phyloP scores from a whole-genome alignment of 257 asterid species.

The Cordia subcordata region DNA sequence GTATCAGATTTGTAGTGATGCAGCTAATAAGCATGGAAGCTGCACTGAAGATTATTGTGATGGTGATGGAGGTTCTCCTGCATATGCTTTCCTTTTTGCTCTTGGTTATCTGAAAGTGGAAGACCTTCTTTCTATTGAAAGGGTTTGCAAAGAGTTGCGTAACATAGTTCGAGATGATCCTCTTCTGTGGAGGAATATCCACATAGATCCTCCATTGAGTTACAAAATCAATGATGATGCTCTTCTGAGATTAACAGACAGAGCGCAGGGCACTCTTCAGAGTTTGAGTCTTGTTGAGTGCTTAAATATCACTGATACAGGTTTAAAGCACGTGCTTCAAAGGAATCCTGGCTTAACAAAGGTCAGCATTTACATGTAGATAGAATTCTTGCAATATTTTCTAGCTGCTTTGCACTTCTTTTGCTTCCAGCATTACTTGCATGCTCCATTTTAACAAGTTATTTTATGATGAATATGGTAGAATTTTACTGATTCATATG shows the following conservation, averaged over 20 bases:
- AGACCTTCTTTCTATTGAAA: slow-evolving; percentile 66
- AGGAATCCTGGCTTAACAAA: slow-evolving; percentile 51
- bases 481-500: too few species aligned
- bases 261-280: slow-evolving; percentile 67
- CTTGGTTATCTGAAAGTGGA: slow-evolving; percentile 49
- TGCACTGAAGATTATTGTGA: slow-evolving; percentile 11
- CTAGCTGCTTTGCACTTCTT: too few species aligned
- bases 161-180: slow-evolving; percentile 62
- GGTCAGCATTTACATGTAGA: slow-evolving; percentile 27
- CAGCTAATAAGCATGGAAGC: slow-evolving; percentile 12
- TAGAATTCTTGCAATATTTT: not conserved
- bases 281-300: slow-evolving; percentile 55
- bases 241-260: slow-evolving; percentile 51
- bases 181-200: slow-evolving; percentile 61
- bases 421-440: too few species aligned
- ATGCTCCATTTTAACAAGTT: too few species aligned
- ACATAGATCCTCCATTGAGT: slow-evolving; percentile 38
- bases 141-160: slow-evolving; percentile 61
- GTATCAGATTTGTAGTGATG: slow-evolving; percentile 22
- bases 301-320: slow-evolving; percentile 40
- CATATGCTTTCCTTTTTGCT: slow-evolving; percentile 45
- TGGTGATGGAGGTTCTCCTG: slow-evolving; percentile 35
- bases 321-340: slow-evolving; percentile 51
- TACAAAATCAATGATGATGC: slow-evolving; percentile 40
- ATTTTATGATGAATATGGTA: too few species aligned